Evolutionary conservation across 768 basidiomycete genomes (phyloP).

Genomic region (Lyophyllum atratum): DNA sequence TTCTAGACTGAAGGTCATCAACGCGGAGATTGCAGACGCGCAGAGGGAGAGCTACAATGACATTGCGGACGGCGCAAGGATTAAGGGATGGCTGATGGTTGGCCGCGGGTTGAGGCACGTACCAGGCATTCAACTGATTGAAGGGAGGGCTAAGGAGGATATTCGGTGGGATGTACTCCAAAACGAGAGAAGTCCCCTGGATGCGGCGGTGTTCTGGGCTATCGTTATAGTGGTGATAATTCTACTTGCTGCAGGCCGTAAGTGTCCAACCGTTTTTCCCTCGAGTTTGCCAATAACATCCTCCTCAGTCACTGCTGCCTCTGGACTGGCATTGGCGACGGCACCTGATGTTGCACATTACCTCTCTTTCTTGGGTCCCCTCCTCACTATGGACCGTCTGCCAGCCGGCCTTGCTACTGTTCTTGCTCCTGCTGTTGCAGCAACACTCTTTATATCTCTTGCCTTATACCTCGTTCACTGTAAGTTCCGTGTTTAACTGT

Average conservation of each 20-base stretch:
- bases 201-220: constrained; percentile 57
- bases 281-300: constrained; percentile 9
- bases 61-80: constrained; percentile 67
- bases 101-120: constrained; percentile 68
- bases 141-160: constrained; percentile 82
- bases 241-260: constrained; percentile 60
- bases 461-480: constrained; percentile 56
- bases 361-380: constrained; percentile 59
- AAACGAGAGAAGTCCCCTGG: constrained; percentile 48
- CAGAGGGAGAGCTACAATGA: constrained; percentile 69
- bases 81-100: constrained; percentile 80
- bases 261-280: constrained; percentile 30
- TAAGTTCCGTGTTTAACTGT: constrained; percentile 35
- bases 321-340: constrained; percentile 65
- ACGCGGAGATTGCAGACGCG: constrained; percentile 68
- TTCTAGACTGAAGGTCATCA: constrained; percentile 69
- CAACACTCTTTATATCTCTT: constrained; percentile 56
- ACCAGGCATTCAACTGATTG: constrained; percentile 67
- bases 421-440: constrained; percentile 66
- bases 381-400: constrained; percentile 50
- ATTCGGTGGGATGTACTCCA: constrained; percentile 80
- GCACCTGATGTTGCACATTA: constrained; percentile 76
- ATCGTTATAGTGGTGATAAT: constrained; percentile 50
- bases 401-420: constrained; percentile 67
- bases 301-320: constrained; percentile 64